A percentile compares a stretch with the other conserved stretches of the same genome.
Conservation (phyloP, 2,329 filamentous ascomycete genomes). For the Stromatinia cepivora region DNA sequence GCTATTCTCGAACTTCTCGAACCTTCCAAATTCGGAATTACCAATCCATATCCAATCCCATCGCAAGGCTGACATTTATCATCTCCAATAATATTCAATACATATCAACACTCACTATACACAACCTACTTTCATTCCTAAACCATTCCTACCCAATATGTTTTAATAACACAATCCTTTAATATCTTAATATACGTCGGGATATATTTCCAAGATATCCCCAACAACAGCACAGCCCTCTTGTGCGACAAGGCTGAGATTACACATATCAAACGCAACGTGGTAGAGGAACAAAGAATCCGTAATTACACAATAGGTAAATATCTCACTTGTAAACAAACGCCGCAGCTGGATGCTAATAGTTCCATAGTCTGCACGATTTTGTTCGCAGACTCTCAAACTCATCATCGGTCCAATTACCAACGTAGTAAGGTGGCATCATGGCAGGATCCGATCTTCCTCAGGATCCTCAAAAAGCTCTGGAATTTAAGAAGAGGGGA, state of each 20-base stretch:
- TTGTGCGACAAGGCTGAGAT: constrained; percentile 8
- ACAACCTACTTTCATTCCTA: neutral
- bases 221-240: neutral
- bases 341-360: too few species aligned
- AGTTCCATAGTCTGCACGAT: neutral
- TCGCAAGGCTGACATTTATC: constrained; percentile 9
- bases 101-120: neutral
- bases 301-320: neutral
- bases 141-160: neutral
- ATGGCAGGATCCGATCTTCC: constrained; percentile 34
- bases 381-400: neutral
- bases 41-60: neutral
- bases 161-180: neutral
- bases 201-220: neutral
- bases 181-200: neutral
- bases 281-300: neutral
- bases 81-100: neutral
- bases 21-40: constrained; percentile 14
- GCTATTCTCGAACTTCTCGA: constrained; percentile 12
- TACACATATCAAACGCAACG: neutral
- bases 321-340: neutral
- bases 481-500: constrained; percentile 39
- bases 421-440: constrained; percentile 11
- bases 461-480: constrained; percentile 30
- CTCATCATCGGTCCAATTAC: neutral